Percentiles rank a stretch among this genome's conserved stretches.
Conservation (phyloP, 768 basidiomycete genomes). For the Paxillus ammoniavirescens region DNA sequence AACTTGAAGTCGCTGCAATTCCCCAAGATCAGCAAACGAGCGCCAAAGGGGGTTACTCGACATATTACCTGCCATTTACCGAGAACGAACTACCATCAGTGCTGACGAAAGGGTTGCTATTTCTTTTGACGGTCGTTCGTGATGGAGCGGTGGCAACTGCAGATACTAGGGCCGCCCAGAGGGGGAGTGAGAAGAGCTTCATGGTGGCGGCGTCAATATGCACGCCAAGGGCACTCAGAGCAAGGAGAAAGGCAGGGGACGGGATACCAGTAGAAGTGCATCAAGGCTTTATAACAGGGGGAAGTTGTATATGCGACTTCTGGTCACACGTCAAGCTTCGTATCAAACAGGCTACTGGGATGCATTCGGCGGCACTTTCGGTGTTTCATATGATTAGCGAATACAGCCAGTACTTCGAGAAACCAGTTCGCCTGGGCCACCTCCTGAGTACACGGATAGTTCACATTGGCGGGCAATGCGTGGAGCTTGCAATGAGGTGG, state of each 20-base stretch:
- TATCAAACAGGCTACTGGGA: not conserved
- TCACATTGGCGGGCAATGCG: not conserved
- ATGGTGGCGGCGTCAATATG: constrained; percentile 32
- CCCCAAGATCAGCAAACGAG: constrained; percentile 23
- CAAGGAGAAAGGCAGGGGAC: constrained; percentile 1
- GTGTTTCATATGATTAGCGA: constrained; percentile 4
- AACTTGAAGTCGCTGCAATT: constrained; percentile 38
- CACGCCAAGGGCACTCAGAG: not conserved
- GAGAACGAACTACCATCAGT: constrained; percentile 44
- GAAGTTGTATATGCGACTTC: not conserved
- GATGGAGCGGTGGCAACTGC: constrained; percentile 31
- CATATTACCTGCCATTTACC: constrained; percentile 52
- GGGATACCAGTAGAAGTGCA: not conserved
- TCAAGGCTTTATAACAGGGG: constrained; percentile 17
- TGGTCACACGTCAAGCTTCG: constrained; percentile 7
- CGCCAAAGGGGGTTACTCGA: not conserved
- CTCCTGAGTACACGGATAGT: not conserved
- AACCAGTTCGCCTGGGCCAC: not conserved
- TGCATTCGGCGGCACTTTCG: not conserved
- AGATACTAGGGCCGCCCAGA: constrained; percentile 31
- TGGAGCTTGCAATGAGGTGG: not conserved
- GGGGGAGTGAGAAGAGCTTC: constrained; percentile 31
- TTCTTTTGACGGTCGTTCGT: constrained; percentile 30
- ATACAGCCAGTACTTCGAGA: not conserved
- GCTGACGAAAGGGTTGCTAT: constrained; percentile 42